A percentile compares a stretch with the other conserved stretches of the same genome.
Conservation (phyloP, 805 yeast species). For the Saturnispora zaruensis region DNA sequence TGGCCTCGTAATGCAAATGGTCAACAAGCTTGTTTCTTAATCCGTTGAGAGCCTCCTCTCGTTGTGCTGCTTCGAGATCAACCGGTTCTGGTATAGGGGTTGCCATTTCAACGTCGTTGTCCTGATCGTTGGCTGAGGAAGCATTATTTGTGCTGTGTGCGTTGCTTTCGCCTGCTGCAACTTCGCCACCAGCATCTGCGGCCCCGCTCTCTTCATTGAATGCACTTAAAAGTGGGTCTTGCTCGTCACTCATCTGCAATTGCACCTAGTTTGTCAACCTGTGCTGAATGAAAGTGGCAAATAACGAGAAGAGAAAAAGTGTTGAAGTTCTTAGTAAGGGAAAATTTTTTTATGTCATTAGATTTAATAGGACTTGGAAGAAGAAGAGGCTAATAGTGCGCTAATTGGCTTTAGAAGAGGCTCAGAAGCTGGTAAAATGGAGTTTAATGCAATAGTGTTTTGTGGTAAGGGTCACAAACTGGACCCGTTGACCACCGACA, state of each 20-base stretch:
- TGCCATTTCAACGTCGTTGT: constrained; percentile 8
- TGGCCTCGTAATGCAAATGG: constrained; percentile 91
- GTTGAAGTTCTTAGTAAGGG: not conserved
- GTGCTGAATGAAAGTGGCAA: constrained; percentile 2
- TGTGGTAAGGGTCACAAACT: constrained; percentile 79
- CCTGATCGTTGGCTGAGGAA: constrained; percentile 6
- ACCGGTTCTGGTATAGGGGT: constrained; percentile 11
- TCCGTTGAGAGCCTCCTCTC: constrained; percentile 66
- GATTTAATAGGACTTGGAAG: not conserved
- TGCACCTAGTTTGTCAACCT: not conserved
- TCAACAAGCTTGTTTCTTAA: constrained; percentile 82
- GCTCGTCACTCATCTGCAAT: constrained; percentile 35
- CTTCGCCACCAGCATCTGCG: not conserved
- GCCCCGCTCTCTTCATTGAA: constrained; percentile 34
- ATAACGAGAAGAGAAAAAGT: not conserved
- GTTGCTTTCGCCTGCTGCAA: constrained; percentile 1
- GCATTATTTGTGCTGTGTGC: not conserved
- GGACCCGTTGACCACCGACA: constrained; percentile 58
- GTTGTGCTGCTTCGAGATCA: constrained; percentile 24
- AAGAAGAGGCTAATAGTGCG: not conserved
- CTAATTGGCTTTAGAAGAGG: not conserved
- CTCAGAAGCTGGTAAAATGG: constrained; percentile 42
- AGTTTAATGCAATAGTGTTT: constrained; percentile 81
- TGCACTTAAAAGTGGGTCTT: constrained; percentile 72
- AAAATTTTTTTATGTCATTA: not conserved